Conservation (phyloP, 129 eudicot genomes). For the Tagetes patula region DNA sequence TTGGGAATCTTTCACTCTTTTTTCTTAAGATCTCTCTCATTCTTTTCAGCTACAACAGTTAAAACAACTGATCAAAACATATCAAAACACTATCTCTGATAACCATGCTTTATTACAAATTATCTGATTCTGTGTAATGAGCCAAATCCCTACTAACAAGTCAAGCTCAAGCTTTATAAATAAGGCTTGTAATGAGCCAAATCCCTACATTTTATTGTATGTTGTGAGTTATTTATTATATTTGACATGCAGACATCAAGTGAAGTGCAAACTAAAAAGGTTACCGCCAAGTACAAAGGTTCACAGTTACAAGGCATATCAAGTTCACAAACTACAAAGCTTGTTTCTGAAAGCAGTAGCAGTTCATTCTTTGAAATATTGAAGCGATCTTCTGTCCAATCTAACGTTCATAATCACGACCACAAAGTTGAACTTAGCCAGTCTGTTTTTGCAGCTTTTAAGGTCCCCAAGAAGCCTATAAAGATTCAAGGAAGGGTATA, state of each 20-base stretch:
- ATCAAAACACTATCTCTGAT: not conserved
- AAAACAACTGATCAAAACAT: no score
- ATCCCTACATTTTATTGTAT: not conserved
- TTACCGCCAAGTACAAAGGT: slow-evolving; percentile 48
- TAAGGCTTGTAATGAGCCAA: no score
- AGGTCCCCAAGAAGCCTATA: slow-evolving; percentile 55
- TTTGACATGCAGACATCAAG: slow-evolving; percentile 43
- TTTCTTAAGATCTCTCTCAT: no score
- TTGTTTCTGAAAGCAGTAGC: slow-evolving; percentile 34
- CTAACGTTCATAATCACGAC: slow-evolving; percentile 33
- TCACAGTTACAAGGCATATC: slow-evolving; percentile 65
- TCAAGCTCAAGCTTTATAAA: no score
- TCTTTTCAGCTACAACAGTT: no score
- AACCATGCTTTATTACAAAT: not conserved
- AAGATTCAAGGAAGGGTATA: slow-evolving; percentile 60
- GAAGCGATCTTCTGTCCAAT: slow-evolving; percentile 52
- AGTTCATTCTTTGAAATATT: slow-evolving; percentile 66
- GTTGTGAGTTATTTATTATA: not conserved
- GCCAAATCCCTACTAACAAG: no score
- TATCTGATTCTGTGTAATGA: no score
- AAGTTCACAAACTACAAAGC: slow-evolving; percentile 34
- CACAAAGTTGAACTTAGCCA: slow-evolving; percentile 47
- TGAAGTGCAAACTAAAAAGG: slow-evolving; percentile 48
- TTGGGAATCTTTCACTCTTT: no score
- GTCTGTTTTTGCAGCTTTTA: slow-evolving; percentile 65